These are phyloP conservation scores for Aspergillus steynii DNA, from an alignment of 495 filamentous ascomycete species.

Conservation along the genomic window DNA sequence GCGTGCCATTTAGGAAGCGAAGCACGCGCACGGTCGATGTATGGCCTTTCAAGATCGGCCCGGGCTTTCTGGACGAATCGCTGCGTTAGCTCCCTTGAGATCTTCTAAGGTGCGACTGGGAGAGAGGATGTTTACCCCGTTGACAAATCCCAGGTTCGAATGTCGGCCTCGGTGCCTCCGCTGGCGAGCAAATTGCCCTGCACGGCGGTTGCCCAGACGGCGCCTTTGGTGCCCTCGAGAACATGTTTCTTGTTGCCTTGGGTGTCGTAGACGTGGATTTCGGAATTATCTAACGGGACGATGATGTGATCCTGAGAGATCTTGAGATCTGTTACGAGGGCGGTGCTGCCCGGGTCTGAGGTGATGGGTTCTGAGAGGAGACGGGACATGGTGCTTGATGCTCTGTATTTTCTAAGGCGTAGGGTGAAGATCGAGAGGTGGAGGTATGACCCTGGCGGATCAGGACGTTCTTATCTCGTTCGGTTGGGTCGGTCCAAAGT, in stretches of 20 bases:
- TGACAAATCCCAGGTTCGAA: background rate
- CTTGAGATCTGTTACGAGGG: background rate
- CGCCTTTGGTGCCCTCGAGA: background rate
- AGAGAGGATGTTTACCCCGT: background rate
- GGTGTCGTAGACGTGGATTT: background rate
- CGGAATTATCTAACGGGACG: background rate
- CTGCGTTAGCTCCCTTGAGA: background rate
- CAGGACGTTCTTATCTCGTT: background rate
- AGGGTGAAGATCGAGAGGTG: background rate
- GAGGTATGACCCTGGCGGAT: background rate
- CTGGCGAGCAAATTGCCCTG: background rate
- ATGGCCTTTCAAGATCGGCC: background rate
- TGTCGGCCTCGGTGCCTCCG: background rate
- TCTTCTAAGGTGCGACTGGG: no score
- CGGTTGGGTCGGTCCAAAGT: background rate
- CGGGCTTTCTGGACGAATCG: background rate
- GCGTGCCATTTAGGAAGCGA: background rate
- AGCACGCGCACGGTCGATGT: background rate
- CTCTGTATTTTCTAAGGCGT: background rate
- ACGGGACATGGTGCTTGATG: background rate
- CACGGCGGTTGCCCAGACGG: background rate
- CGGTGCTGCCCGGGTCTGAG: background rate
- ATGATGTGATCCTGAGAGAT: background rate
- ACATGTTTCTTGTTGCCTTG: background rate
- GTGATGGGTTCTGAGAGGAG: background rate